These are phyloP conservation scores for Starmerella floris DNA, from an alignment of 805 yeast genomes.

Conservation along the genomic window DNA sequence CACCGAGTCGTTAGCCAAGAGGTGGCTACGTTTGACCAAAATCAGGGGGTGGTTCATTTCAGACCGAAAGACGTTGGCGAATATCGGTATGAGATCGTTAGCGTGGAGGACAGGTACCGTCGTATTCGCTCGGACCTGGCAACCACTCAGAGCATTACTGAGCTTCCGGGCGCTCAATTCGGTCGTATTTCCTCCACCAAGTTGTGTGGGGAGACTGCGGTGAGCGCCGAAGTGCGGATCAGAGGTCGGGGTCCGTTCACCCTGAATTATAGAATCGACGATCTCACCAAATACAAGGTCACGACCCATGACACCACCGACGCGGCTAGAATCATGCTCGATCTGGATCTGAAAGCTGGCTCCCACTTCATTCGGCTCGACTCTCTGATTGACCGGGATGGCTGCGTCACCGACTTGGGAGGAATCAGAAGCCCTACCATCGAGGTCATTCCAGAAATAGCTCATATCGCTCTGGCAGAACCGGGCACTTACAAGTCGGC, in stretches of 20 bases:
- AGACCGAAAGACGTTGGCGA: conserved; percentile 72
- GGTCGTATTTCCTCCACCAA: conserved; percentile 8
- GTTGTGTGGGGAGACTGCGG: conserved; percentile 8
- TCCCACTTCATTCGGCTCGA: conserved; percentile 50
- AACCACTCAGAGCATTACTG: conserved; percentile 26
- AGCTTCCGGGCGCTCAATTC: conserved; percentile 32
- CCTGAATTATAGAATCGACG: conserved; percentile 48
- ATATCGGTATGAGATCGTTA: conserved; percentile 67
- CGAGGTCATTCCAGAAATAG: conserved; percentile 57
- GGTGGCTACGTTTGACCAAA: conserved; percentile 9
- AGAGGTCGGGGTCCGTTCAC: conserved; percentile 73
- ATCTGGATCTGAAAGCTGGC: conserved; percentile 40
- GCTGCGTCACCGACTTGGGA: conserved; percentile 58
- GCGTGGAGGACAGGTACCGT: conserved; percentile 35
- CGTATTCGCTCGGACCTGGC: conserved; percentile 20
- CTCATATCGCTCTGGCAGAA: conserved; percentile 39
- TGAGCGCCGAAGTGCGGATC: conserved; percentile 42
- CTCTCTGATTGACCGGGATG: conserved; percentile 58
- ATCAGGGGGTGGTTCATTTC: conserved; percentile 40
- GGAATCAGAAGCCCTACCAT: conserved; percentile 50
- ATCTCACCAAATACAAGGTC: neutral
- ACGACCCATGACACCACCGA: conserved; percentile 29
- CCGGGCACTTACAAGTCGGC: conserved; percentile 26
- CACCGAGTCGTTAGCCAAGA: conserved; percentile 19
- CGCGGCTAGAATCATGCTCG: conserved; percentile 2